These are phyloP conservation scores for Calonectria honghensis DNA, from an alignment of 2,329 filamentous ascomycete species.

Conservation along the genomic window DNA sequence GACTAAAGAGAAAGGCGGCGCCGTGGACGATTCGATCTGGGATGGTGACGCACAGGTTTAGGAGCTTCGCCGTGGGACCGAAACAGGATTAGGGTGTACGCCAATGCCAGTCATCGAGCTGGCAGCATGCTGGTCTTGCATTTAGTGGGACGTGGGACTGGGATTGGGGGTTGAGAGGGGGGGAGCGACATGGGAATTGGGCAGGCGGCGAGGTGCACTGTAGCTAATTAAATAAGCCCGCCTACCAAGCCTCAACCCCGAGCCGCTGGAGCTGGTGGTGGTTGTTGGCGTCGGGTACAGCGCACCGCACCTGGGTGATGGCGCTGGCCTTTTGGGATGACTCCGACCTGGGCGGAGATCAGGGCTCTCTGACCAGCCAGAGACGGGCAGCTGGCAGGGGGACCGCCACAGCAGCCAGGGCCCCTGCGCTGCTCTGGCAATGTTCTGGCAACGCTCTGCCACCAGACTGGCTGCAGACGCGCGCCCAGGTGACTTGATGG, in stretches of 20 bases:
- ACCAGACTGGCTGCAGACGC: constrained; percentile 25
- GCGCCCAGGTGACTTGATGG: constrained; percentile 29
- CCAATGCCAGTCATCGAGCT: constrained; percentile 57
- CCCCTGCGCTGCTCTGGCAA: constrained; percentile 23
- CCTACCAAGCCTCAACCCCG: not conserved
- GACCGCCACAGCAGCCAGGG: constrained; percentile 26
- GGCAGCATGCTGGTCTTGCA: constrained; percentile 48
- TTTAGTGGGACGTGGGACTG: constrained; percentile 40
- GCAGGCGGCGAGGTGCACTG: constrained; percentile 16
- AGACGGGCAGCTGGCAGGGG: constrained; percentile 33
- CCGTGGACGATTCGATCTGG: constrained; percentile 55
- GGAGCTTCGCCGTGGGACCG: constrained; percentile 51
- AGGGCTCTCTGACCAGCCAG: constrained; percentile 35
- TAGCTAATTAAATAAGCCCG: constrained; percentile 23
- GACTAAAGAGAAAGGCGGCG: constrained; percentile 30
- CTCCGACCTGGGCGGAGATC: constrained; percentile 39
- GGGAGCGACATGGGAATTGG: constrained; percentile 2
- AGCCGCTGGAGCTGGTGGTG: constrained; percentile 22
- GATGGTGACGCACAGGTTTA: constrained; percentile 57
- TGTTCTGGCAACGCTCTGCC: constrained; percentile 26
- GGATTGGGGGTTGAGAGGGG: constrained; percentile 21
- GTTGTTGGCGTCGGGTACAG: constrained; percentile 19
- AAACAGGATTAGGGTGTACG: constrained; percentile 53
- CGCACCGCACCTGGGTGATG: constrained; percentile 1
- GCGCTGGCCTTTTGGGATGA: constrained; percentile 23